Percentiles rank a stretch among this genome's conserved stretches.
Evolutionary conservation across 371 early-diverging fungal genomes (phyloP).

Genomic region (Mortierella sp.): DNA sequence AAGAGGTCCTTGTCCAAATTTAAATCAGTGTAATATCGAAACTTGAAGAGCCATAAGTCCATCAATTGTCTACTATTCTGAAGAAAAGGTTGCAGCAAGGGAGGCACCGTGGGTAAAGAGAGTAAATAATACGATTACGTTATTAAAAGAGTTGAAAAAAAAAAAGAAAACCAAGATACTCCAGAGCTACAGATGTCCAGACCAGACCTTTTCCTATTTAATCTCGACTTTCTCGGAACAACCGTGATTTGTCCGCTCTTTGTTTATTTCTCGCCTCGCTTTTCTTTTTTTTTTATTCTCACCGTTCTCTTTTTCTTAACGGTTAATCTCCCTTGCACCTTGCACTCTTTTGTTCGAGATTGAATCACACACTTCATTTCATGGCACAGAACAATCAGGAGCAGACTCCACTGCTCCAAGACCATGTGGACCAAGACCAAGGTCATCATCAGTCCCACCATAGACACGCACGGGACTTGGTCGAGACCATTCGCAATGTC

Average conservation of each 20-base stretch:
- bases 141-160: too few relatives aligned
- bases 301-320: not conserved
- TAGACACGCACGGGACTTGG: constrained; percentile 15
- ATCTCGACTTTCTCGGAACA: not conserved
- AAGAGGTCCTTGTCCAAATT: constrained; percentile 12
- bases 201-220: not conserved
- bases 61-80: too few relatives aligned
- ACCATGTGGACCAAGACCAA: constrained; percentile 28
- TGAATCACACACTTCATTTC: not conserved
- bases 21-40: not conserved
- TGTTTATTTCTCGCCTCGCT: not conserved
- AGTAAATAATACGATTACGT: not conserved
- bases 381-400: constrained; percentile 35
- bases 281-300: not conserved
- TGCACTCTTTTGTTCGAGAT: not conserved
- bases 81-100: too few relatives aligned
- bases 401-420: constrained; percentile 41
- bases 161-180: too few relatives aligned
- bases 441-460: constrained; percentile 4
- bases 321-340: not conserved
- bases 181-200: not conserved
- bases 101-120: too few relatives aligned
- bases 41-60: too few relatives aligned
- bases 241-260: not conserved
- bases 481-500: constrained; percentile 37